These are phyloP conservation scores for Penicillium hordei DNA, from an alignment of 2,329 filamentous ascomycete genomes.

Conservation along the genomic window DNA sequence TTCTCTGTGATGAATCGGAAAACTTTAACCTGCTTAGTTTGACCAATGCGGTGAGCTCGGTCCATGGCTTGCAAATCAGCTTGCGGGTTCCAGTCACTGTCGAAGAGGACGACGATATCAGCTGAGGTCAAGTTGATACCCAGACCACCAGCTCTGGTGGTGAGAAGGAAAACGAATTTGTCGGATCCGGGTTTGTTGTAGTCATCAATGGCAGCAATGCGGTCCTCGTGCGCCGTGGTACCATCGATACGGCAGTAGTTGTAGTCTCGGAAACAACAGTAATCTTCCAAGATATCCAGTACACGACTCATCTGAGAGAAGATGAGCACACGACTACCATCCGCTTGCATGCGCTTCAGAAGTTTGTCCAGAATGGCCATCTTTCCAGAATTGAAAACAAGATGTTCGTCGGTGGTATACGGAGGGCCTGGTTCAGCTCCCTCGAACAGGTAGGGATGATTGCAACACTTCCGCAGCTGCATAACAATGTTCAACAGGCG, in stretches of 20 bases:
- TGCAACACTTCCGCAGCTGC: conserved; percentile 98
- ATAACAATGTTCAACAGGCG: conserved; percentile 97
- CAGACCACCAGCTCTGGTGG: conserved; percentile 89
- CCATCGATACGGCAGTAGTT: conserved; percentile 98
- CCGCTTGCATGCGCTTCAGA: conserved; percentile 74
- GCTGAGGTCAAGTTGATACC: conserved; percentile 95
- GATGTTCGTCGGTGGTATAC: conserved; percentile 96
- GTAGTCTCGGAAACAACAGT: conserved; percentile 92
- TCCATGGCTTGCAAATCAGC: conserved; percentile 99
- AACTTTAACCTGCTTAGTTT: conserved; percentile 96
- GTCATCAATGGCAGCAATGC: conserved; percentile 94
- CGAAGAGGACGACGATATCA: conserved; percentile 93
- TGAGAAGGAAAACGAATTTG: conserved; percentile 94
- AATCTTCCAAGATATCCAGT: conserved; percentile 94
- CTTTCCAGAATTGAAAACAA: conserved; percentile 90
- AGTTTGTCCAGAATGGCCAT: conserved; percentile 97
- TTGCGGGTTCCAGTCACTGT: conserved; percentile 98
- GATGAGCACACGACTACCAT: conserved; percentile 94
- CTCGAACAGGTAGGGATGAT: conserved; percentile 97
- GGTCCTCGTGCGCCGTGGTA: conserved; percentile 93
- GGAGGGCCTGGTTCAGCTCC: conserved; percentile 95
- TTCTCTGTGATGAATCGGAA: conserved; percentile 98
- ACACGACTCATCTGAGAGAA: conserved; percentile 99
- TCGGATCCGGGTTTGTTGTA: conserved; percentile 96
- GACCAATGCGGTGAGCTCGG: conserved; percentile 94